A percentile compares a stretch with the other conserved stretches of the same genome.
phyloP scores from a whole-genome alignment of 257 asterid species.

The Prunella vulgaris region DNA sequence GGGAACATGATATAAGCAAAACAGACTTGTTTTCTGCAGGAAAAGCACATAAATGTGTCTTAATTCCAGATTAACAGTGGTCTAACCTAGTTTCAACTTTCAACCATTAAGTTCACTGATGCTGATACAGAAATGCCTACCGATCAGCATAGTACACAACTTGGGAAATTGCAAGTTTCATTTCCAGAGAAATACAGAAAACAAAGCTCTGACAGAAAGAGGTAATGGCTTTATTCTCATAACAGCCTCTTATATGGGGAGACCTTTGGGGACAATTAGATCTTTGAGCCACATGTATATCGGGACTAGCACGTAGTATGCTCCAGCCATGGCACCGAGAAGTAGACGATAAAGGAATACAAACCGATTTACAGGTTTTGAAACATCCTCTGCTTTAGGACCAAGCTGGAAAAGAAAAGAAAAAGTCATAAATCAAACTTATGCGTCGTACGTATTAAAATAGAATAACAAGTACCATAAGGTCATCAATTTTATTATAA shows the following conservation, averaged over 20 bases:
- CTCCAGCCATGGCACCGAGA: conserved; percentile 71
- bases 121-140: neutral
- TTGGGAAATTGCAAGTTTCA: neutral
- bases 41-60: neutral
- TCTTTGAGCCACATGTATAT: conserved; percentile 96
- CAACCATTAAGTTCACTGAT: conserved; percentile 7
- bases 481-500: too few relatives aligned
- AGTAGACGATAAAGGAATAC: conserved; percentile 58
- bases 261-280: conserved; percentile 71
- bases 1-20: neutral
- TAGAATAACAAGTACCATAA: too few relatives aligned
- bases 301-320: conserved; percentile 82
- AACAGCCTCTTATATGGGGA: conserved; percentile 51
- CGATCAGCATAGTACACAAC: neutral
- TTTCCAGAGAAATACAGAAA: conserved; percentile 5
- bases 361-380: conserved; percentile 57
- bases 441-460: too few relatives aligned
- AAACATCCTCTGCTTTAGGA: conserved; percentile 78
- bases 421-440: neutral
- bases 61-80: neutral
- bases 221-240: neutral
- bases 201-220: conserved; percentile 19
- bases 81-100: neutral
- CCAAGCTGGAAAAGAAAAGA: conserved; percentile 57
- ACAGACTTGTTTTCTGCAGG: neutral